Base-by-base conservation (phyloP, 164 flowering plant genomes). In the Aristolochia fimbriata region DNA sequence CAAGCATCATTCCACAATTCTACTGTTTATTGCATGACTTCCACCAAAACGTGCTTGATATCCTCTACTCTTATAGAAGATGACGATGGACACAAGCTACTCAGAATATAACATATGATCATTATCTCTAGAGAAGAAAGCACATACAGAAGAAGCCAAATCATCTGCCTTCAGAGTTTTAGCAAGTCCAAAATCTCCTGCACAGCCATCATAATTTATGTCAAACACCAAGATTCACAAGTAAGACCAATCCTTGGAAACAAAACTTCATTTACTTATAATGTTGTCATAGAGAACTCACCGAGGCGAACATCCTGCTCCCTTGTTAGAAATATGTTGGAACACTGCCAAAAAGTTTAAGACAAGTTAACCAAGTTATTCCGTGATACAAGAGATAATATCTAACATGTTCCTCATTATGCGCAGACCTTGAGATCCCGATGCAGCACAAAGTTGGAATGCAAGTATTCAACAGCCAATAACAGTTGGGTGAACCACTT, bases 161-260 rank as follows among this genome's bases (percentile, higher is more conserved):
- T 93, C 99, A 74, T 93, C 99, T 16, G 87, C 92, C 79, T 88
- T 90, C 62, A 93, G 62, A 45, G 97, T 90, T 69, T 93, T 93
- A 33, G 99, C 99, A 60, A 93, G 97, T 58, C 99, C 99, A 78
- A 93, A 93, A 74, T 93, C 99, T 70, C 99, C 99, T 93, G 76
- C 30, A 75, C 13, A 62, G 15, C 69, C 68, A 50, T 48, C 60
- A 65, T 30, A 31, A 48, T 14, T 48, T 9, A 21, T 62, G 37
- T 66, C 52, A 14, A 48, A 49, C 56, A 51, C 2, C 3, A 19
- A 13, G 8, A 19, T 53, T 13, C 56, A 53, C 0, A 49, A 19
- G 8, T 37, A 37, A 37, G 43, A 37, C 43, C 43, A 37, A 37
- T 37, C 43, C 43, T 3, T 3, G 37, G 37, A 3, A 31, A 31